Conservation (phyloP, 2,329 filamentous ascomycete species). For the Aureobasidium sp. region DNA sequence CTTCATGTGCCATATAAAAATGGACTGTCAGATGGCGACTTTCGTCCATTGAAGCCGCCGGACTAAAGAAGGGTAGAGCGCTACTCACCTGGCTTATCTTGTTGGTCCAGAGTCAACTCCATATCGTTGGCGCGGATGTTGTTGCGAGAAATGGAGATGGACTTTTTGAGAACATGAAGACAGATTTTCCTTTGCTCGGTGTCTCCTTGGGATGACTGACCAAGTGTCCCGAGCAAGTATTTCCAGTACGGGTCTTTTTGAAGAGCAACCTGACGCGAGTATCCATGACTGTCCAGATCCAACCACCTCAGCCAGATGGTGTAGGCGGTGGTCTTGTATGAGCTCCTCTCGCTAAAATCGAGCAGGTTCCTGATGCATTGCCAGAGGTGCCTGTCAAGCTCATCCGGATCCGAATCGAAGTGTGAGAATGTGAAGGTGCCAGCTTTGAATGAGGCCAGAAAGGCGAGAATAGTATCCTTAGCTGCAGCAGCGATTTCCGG, state of each 20-base stretch:
- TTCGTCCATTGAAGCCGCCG: no score
- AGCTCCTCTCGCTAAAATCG: background rate
- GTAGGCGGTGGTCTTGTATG: constrained; percentile 15
- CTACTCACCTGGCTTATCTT: constrained; percentile 20
- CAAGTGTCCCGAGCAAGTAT: constrained; percentile 32
- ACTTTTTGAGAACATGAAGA: constrained; percentile 38
- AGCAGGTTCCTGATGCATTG: constrained; percentile 5
- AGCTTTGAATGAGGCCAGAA: constrained; percentile 8
- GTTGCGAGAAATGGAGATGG: constrained; percentile 25
- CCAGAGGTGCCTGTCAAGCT: constrained; percentile 12
- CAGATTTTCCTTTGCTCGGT: constrained; percentile 41
- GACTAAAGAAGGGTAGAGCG: no score
- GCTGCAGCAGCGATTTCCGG: constrained; percentile 9
- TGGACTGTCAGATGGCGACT: no score
- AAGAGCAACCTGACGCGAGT: constrained; percentile 2
- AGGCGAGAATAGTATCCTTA: constrained; percentile 14
- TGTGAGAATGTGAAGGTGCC: constrained; percentile 1
- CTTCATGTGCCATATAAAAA: background rate
- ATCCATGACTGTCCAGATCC: constrained; percentile 5
- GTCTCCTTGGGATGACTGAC: constrained; percentile 30
- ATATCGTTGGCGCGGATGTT: constrained; percentile 16
- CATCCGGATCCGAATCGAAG: background rate
- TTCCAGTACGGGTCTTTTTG: constrained; percentile 34
- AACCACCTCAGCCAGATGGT: constrained; percentile 18
- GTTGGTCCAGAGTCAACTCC: constrained; percentile 2